Evolutionary conservation across 148 eudicot genomes (phyloP).

Genomic region (Cornus suecica): DNA sequence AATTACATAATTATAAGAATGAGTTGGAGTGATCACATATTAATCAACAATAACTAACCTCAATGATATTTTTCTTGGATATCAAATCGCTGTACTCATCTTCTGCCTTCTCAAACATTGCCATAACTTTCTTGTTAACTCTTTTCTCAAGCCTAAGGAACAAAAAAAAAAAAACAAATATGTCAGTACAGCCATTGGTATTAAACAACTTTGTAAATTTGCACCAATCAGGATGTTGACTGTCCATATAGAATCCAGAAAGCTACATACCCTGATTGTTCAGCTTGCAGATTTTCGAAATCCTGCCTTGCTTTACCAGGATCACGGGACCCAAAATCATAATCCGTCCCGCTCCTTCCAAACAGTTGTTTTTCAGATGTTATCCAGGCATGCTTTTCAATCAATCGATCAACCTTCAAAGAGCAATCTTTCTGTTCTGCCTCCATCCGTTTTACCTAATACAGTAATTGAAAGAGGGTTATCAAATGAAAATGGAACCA

Average conservation of each 20-base stretch:
- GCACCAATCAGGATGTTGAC: background rate
- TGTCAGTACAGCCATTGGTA: background rate
- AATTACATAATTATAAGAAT: background rate
- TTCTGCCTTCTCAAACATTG: conserved; percentile 98
- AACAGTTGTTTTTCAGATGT: conserved; percentile 93
- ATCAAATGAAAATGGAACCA: background rate
- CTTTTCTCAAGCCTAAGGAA: conserved; percentile 80
- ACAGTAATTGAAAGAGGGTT: background rate
- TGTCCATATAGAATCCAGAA: background rate
- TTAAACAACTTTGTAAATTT: background rate
- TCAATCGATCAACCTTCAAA: conserved; percentile 65
- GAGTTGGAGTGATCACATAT: background rate
- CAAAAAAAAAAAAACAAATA: conserved; percentile 13
- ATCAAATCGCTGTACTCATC: conserved; percentile 89
- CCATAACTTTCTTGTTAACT: conserved; percentile 94
- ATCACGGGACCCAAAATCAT: conserved; percentile 80
- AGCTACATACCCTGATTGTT: conserved; percentile 58
- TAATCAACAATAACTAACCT: conserved; percentile 47
- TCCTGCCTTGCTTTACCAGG: conserved; percentile 65
- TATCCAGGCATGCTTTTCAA: conserved; percentile 94
- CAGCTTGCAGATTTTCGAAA: conserved; percentile 73
- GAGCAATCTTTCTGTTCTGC: conserved; percentile 82
- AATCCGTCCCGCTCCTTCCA: conserved; percentile 87
- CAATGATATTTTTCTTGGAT: conserved; percentile 87
- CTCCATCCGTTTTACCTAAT: conserved; percentile 91